Percentiles rank a stretch among this genome's conserved stretches.
These are phyloP conservation scores for Gonium pectorale DNA, from an alignment of 139 green algal genomes.

Conservation along the genomic window DNA sequence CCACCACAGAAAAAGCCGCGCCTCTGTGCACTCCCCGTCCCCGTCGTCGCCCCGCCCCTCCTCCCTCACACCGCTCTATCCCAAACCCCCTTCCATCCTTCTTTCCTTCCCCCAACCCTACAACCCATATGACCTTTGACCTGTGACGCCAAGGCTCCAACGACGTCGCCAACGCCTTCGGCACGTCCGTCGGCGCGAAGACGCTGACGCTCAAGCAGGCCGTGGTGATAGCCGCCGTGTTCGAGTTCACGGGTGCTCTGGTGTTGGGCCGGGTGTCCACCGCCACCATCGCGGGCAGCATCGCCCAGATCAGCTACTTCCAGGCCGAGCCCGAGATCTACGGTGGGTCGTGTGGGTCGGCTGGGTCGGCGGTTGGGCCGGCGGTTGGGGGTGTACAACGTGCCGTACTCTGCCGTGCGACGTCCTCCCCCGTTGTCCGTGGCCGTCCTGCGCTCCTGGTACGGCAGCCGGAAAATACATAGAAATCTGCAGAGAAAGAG, in stretches of 20 bases:
- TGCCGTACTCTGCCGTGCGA: too few relatives aligned
- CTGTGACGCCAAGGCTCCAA: background rate
- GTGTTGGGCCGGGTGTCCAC: slow-evolving; percentile 46
- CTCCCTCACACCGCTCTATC: background rate
- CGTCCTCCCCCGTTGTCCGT: too few relatives aligned
- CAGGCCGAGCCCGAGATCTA: background rate
- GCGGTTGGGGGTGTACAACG: too few relatives aligned
- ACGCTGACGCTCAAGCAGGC: slow-evolving; percentile 56
- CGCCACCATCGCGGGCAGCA: slow-evolving; percentile 43
- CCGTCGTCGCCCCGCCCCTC: too few relatives aligned
- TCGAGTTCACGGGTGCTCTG: slow-evolving; percentile 56
- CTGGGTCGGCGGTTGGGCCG: too few relatives aligned
- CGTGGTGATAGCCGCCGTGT: slow-evolving; percentile 51
- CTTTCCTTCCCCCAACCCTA: background rate
- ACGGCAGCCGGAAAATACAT: too few relatives aligned
- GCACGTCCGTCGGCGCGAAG: slow-evolving; percentile 58
- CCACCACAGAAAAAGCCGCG: too few relatives aligned
- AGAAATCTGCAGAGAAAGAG: too few relatives aligned
- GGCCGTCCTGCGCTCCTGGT: too few relatives aligned
- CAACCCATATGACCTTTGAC: background rate
- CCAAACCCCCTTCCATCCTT: too few relatives aligned
- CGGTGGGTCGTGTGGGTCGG: too few relatives aligned
- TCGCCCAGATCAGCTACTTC: slow-evolving; percentile 43
- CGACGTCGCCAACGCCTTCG: slow-evolving; percentile 50
- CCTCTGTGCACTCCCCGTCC: too few relatives aligned